Percentiles rank a stretch among this genome's conserved stretches.
Conservation (phyloP, 1,139 yeast species). For the Spencermartinsiella ligniputridi region DNA sequence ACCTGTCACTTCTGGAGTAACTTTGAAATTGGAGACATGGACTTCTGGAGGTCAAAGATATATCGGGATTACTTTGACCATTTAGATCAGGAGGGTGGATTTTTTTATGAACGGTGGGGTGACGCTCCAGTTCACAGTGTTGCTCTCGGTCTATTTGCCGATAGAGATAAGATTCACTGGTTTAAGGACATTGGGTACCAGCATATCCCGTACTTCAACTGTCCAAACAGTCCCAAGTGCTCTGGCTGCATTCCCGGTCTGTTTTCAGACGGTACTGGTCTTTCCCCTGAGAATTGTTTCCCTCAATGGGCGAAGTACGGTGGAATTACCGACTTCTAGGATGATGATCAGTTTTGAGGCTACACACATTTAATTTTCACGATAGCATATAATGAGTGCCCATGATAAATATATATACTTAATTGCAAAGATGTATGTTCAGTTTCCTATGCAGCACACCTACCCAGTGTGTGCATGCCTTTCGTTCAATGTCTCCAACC, state of each 20-base stretch:
- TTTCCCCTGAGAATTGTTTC: conserved; percentile 67
- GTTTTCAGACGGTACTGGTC: conserved; percentile 41
- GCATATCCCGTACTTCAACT: conserved; percentile 67
- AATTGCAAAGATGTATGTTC: too few relatives aligned
- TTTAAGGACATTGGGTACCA: conserved; percentile 80
- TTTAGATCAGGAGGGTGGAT: conserved; percentile 68
- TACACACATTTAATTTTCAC: not conserved
- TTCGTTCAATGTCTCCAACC: conserved; percentile 38
- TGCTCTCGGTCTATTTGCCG: conserved; percentile 69
- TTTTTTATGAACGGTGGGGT: conserved; percentile 87
- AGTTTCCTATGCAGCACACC: too few relatives aligned
- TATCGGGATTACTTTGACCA: conserved; percentile 60
- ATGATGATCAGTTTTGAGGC: too few relatives aligned
- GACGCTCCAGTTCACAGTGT: conserved; percentile 85
- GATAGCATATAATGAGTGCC: not conserved
- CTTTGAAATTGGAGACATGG: conserved; percentile 78
- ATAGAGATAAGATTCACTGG: conserved; percentile 70
- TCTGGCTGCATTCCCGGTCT: conserved; percentile 42
- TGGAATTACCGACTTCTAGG: conserved; percentile 9
- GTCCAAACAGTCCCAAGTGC: conserved; percentile 45
- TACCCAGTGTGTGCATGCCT: not conserved
- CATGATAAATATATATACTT: not conserved
- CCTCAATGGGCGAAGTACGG: conserved; percentile 56
- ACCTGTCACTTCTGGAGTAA: conserved; percentile 88
- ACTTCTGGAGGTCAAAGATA: conserved; percentile 64